Evolutionary conservation across 164 flowering plant genomes (phyloP).

Genomic region (Platanus orientalis): DNA sequence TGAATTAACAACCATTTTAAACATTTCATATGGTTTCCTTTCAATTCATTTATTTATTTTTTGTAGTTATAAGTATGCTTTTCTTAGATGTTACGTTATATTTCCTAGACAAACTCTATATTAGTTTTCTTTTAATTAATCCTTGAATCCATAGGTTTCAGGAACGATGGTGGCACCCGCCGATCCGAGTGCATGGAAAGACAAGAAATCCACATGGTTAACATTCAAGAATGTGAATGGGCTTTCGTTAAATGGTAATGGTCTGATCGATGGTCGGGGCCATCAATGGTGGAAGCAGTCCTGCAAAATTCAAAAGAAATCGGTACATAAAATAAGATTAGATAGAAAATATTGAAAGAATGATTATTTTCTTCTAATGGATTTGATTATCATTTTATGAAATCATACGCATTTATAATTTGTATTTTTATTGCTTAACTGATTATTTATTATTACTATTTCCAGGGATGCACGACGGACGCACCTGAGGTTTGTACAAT

Average conservation of each 20-base stretch:
- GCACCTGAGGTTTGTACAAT: background rate
- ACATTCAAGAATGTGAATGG: constrained; percentile 7
- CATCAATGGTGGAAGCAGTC: constrained; percentile 18
- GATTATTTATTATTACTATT: no score
- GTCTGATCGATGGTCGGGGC: constrained; percentile 15
- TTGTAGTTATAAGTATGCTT: no score
- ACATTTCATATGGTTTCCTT: no score
- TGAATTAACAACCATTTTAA: no score
- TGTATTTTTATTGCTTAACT: no score
- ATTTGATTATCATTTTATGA: background rate
- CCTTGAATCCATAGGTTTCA: constrained; percentile 4
- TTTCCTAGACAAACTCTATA: no score
- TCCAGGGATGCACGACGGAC: background rate
- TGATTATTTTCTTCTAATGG: no score
- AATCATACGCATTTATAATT: no score
- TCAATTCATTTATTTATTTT: no score
- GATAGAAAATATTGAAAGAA: no score
- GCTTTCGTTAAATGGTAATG: constrained; percentile 7
- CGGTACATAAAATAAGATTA: background rate
- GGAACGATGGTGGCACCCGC: constrained; percentile 11
- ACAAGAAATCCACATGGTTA: constrained; percentile 11
- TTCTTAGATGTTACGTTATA: no score
- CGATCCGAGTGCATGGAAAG: constrained; percentile 1
- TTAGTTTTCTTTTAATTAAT: background rate
- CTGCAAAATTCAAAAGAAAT: constrained; percentile 4